phyloP scores from a whole-genome alignment of 2,329 filamentous ascomycete genomes.

The Pyrenophora teres region DNA sequence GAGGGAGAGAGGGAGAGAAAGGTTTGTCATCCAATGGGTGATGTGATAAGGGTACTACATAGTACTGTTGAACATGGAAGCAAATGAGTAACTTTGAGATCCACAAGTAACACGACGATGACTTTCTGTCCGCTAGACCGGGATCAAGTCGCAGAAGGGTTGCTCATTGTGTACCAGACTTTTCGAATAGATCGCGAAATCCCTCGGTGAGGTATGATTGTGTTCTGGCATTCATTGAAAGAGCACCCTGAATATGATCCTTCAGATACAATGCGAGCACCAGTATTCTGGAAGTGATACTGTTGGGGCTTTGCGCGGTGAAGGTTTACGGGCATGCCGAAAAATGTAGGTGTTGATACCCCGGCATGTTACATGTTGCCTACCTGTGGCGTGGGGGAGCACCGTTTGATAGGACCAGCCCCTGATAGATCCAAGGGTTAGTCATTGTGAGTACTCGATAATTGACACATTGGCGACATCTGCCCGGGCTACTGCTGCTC shows the following conservation, averaged over 20 bases:
- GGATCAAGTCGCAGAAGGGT: neutral
- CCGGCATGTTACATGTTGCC: neutral
- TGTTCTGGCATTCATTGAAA: neutral
- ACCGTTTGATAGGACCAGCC: neutral
- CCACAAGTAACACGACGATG: neutral
- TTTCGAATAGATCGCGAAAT: neutral
- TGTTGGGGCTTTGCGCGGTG: neutral
- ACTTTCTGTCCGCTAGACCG: neutral
- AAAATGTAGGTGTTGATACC: neutral
- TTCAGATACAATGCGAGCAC: neutral
- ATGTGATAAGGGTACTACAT: neutral
- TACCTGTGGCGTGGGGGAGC: constrained; percentile 2
- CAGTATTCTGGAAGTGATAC: neutral
- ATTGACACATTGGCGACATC: constrained; percentile 1
- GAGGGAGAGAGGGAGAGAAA: neutral
- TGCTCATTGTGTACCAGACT: neutral
- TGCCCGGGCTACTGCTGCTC: neutral
- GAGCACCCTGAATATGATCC: neutral
- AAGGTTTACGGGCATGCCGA: neutral
- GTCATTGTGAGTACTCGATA: neutral
- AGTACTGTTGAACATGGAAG: neutral
- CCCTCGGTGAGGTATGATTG: neutral
- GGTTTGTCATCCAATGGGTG: neutral
- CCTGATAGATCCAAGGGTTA: neutral
- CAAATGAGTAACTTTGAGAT: neutral